Conservation (phyloP, 2,329 filamentous ascomycete genomes). For the Penicillium sp. region DNA sequence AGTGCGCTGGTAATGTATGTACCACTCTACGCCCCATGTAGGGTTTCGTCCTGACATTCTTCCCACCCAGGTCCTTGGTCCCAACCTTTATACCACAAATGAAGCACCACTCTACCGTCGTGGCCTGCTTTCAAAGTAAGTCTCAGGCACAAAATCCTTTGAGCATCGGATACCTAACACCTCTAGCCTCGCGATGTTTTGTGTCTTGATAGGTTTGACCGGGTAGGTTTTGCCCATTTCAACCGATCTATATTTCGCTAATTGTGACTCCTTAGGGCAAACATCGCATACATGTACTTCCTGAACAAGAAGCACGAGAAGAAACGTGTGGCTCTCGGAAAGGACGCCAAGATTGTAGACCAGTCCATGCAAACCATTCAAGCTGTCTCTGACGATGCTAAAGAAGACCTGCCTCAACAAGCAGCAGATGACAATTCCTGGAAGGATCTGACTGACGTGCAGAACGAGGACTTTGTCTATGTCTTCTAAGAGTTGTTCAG, state of each 20-base stretch:
- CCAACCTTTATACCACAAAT: conserved; percentile 60
- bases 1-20: conserved; percentile 59
- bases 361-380: conserved; percentile 53
- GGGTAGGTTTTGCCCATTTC: conserved; percentile 25
- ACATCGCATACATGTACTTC: conserved; percentile 48
- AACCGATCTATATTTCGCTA: not conserved
- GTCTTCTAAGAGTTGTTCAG: conserved; percentile 41
- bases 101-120: conserved; percentile 58
- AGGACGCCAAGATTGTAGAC: conserved; percentile 57
- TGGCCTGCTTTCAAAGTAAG: conserved; percentile 57
- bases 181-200: conserved; percentile 55
- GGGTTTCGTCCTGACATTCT: not conserved
- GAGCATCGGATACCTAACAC: conserved; percentile 7
- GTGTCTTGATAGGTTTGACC: conserved; percentile 55
- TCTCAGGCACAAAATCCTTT: not conserved
- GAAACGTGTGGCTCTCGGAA: conserved; percentile 56
- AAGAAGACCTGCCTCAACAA: conserved; percentile 28
- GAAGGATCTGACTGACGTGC: conserved; percentile 58
- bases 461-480: conserved; percentile 64
- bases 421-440: conserved; percentile 49
- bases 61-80: conserved; percentile 53
- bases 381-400: conserved; percentile 18
- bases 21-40: not conserved
- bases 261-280: conserved; percentile 21
- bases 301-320: conserved; percentile 57